Percentiles rank a stretch among this genome's conserved stretches.
Evolutionary conservation across 495 filamentous ascomycete genomes (phyloP).

Genomic region (Thermothielavioides terrestris): DNA sequence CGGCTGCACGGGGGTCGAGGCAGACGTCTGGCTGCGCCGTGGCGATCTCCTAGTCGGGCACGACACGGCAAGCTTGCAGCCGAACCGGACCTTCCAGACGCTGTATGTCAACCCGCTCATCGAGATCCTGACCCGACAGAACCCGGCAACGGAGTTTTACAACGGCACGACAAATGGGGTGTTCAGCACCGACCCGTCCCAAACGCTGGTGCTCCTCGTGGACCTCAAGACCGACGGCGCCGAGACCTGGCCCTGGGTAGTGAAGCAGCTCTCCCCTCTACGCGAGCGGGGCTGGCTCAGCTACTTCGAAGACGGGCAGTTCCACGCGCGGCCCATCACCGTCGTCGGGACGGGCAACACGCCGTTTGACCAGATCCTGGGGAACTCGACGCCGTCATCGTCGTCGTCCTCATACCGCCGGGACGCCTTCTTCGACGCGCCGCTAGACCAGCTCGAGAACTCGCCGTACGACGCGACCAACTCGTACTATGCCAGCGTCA

Average conservation of each 20-base stretch:
- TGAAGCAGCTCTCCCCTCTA: slow-evolving; percentile 56
- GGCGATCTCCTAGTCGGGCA: slow-evolving; percentile 57
- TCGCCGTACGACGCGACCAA: slow-evolving; percentile 38
- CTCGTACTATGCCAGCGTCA: slow-evolving; percentile 47
- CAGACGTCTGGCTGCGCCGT: slow-evolving; percentile 79
- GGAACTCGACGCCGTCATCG: slow-evolving; percentile 41
- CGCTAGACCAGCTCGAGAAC: slow-evolving; percentile 36
- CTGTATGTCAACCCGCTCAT: slow-evolving; percentile 61
- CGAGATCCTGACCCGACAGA: slow-evolving; percentile 45
- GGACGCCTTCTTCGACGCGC: slow-evolving; percentile 63
- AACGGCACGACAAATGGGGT: slow-evolving; percentile 44
- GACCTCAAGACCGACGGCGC: slow-evolving; percentile 56
- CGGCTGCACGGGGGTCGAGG: slow-evolving; percentile 69
- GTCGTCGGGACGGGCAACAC: slow-evolving; percentile 74
- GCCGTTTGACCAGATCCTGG: slow-evolving; percentile 51
- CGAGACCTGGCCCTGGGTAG: slow-evolving; percentile 46
- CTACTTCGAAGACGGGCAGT: slow-evolving; percentile 44
- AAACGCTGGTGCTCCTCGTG: slow-evolving; percentile 62
- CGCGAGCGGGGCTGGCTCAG: slow-evolving; percentile 53
- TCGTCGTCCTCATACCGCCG: too few relatives aligned
- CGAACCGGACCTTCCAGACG: slow-evolving; percentile 48
- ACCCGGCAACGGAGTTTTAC: slow-evolving; percentile 40
- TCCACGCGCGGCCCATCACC: slow-evolving; percentile 54
- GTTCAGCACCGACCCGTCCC: slow-evolving; percentile 49
- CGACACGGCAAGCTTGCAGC: slow-evolving; percentile 41